Base-by-base conservation (phyloP, 306 rosid species). In the Vigna unguiculata region DNA sequence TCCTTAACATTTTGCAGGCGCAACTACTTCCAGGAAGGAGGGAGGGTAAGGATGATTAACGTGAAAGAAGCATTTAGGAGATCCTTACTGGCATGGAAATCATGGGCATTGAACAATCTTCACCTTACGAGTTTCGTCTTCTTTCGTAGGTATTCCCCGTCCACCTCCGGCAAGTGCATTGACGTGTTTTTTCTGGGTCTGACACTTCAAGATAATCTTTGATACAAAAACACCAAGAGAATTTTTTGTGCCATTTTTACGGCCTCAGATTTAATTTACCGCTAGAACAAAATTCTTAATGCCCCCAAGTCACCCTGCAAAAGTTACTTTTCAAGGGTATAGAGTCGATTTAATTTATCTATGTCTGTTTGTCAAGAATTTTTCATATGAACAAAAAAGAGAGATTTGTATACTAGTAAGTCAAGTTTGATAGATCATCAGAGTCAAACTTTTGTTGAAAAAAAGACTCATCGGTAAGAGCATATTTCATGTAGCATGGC, bases 61-160 rank as follows among this genome's bases (percentile, higher is more conserved):
- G 87, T 85, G 22, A 83, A 71, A 76, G 91, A 96, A 80, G 98
- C 97, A 53, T 93, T 89, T 76, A 36, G 80, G 75, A 86, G 88
- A 79, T 87, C 96, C 60, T 75, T 93, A 59, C 84, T 88, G 28
- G 84, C 97, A 71, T 96, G 90, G 99, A 92, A 88, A 73, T 78
- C 83, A 46, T 96, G 98, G 99, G 88, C 82, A 45, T 49, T 86
- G 30, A 30, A 72, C 49, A 85, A 38, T 73, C 72, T 96, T 9
- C 85, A 93, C 71, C 93, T 89, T 21, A 19, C 20, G 20, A 93
- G 79, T 75, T 85, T 16, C 22, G 58, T 88, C 74, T 93, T 93
- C 97, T 91, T 93, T 45, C 96, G 93, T 10, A 78, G 99, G 87
- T 75, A 78, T 88, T 96, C 58, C 80, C 98, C 0, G 89, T 87